phyloP scores from a whole-genome alignment of 139 green algal species.

The Picochlorum sp. region DNA sequence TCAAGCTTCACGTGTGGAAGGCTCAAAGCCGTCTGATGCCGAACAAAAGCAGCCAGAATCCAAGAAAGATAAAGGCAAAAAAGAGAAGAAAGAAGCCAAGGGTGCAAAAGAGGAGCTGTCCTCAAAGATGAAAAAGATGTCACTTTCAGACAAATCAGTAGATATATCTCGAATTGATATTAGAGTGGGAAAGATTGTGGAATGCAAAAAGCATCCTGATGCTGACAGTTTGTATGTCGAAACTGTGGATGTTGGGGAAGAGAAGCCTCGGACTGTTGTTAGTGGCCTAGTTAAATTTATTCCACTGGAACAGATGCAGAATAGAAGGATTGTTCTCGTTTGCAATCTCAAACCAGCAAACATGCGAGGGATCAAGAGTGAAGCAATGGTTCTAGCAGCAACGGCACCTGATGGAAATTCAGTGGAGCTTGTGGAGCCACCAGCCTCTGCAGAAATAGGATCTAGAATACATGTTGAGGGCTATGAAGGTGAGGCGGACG shows the following conservation, averaged over 20 bases:
- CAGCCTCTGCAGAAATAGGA: constrained; percentile 50
- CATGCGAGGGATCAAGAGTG: constrained; percentile 76
- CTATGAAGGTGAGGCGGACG: constrained; percentile 65
- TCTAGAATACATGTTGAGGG: constrained; percentile 65
- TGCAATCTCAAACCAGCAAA: constrained; percentile 91
- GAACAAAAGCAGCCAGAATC: constrained; percentile 1
- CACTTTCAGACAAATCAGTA: constrained; percentile 14
- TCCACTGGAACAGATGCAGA: constrained; percentile 64
- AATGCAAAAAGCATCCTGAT: constrained; percentile 59
- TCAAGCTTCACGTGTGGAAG: constrained; percentile 22
- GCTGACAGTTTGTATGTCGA: constrained; percentile 78
- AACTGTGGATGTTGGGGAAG: constrained; percentile 79
- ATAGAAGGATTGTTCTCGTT: constrained; percentile 61
- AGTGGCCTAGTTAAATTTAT: constrained; percentile 88
- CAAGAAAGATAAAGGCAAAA: background rate
- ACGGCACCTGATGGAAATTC: constrained; percentile 47
- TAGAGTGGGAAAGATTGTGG: constrained; percentile 59
- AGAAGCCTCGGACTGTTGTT: constrained; percentile 49
- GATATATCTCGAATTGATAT: constrained; percentile 67
- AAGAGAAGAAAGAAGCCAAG: constrained; percentile 38
- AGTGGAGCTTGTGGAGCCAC: constrained; percentile 81
- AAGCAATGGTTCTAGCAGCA: constrained; percentile 88
- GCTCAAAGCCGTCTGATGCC: background rate
- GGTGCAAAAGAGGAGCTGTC: constrained; percentile 18
- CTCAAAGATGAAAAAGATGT: background rate